Conservation (phyloP, 2,329 filamentous ascomycete genomes). For the Nothophaeocryptopus gaeumannii region DNA sequence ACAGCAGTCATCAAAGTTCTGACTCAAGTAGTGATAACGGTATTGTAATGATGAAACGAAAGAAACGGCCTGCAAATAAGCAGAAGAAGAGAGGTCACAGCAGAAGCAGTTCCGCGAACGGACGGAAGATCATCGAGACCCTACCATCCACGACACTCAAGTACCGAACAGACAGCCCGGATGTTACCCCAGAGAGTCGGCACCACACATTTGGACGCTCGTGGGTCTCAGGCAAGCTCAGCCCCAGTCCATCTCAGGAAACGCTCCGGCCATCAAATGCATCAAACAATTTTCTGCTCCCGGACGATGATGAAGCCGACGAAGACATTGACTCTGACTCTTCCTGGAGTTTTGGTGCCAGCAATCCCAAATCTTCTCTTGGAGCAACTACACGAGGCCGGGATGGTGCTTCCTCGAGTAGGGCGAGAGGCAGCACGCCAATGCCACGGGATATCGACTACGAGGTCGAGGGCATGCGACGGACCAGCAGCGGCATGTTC, state of each 20-base stretch:
- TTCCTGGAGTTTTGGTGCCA: conserved; percentile 35
- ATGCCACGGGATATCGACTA: conserved; percentile 31
- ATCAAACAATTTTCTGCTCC: conserved; percentile 59
- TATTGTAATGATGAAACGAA: conserved; percentile 75
- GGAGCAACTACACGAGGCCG: conserved; percentile 30
- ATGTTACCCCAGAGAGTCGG: conserved; percentile 40
- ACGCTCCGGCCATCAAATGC: conserved; percentile 70
- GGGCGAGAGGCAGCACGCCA: conserved; percentile 19
- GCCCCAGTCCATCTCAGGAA: conserved; percentile 78
- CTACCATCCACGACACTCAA: conserved; percentile 85
- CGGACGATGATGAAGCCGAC: conserved; percentile 19
- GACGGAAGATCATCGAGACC: conserved; percentile 77
- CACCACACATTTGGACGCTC: conserved; percentile 46
- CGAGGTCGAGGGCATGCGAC: conserved; percentile 64
- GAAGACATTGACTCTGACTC: conserved; percentile 28
- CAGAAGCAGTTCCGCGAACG: conserved; percentile 56
- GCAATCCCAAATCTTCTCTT: conserved; percentile 33
- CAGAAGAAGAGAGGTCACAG: conserved; percentile 40
- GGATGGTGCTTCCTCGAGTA: conserved; percentile 35
- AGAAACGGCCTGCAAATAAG: conserved; percentile 50
- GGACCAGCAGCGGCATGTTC: conserved; percentile 84
- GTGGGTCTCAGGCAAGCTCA: conserved; percentile 42
- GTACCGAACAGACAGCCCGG: conserved; percentile 73
- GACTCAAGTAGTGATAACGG: conserved; percentile 64
- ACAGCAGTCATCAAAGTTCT: conserved; percentile 48